phyloP scores from a whole-genome alignment of 2,329 filamentous ascomycete species.

The Cryphonectria naterciae region DNA sequence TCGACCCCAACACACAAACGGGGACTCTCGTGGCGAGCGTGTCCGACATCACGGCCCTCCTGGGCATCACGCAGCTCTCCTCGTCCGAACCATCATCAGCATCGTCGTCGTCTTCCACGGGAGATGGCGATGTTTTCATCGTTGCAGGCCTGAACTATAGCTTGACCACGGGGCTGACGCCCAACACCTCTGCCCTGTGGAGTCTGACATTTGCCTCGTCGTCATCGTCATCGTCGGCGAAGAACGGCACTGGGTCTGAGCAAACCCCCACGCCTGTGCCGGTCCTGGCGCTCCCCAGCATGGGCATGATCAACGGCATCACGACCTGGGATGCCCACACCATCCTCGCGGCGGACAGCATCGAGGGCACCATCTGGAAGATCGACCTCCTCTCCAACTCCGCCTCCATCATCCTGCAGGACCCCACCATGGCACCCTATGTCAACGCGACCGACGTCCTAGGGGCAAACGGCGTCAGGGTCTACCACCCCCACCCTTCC shows the following conservation, averaged over 20 bases:
- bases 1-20: neutral
- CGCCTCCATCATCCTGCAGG: neutral
- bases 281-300: neutral
- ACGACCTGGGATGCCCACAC: neutral
- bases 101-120: neutral
- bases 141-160: neutral
- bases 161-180: neutral
- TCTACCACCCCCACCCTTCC: neutral
- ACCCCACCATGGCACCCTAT: constrained; percentile 13
- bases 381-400: neutral
- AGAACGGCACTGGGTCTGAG: neutral
- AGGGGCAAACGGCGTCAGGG: constrained; percentile 17
- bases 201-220: neutral
- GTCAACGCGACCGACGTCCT: neutral
- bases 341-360: constrained; percentile 10
- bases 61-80: constrained; percentile 10
- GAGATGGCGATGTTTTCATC: neutral
- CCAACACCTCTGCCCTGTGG: neutral
- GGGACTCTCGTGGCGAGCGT: constrained; percentile 13
- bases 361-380: constrained; percentile 3
- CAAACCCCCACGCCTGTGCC: neutral
- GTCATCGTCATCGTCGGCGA: neutral
- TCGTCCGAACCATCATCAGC: neutral
- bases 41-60: neutral
- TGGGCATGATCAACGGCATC: constrained; percentile 12